Evolutionary conservation across 495 filamentous ascomycete genomes (phyloP), one percentile per base, ranked within the genome.

Genomic region (Penicillium bovifimosum): DNA sequence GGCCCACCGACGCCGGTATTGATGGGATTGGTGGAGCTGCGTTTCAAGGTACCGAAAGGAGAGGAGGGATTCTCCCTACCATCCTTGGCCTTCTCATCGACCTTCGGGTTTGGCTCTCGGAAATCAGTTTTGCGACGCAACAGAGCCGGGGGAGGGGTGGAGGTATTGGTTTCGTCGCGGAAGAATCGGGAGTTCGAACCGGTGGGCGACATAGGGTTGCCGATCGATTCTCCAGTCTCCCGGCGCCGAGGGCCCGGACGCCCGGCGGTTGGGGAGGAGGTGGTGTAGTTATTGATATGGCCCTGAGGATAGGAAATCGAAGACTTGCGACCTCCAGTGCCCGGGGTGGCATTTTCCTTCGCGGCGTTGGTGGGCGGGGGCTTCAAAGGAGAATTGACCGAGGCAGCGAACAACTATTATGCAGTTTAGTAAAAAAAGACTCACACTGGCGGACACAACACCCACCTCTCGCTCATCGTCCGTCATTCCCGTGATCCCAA

Each of bases 351-450:
- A 35, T 76, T 80, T 40, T 95, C 89, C 61, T 95, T 91, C 55
- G 78, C 81, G 41, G 75, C 66, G 51, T 76, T 82, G 58, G 86
- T 87, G 36, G 81, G 81, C 6, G 87, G 90, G 11, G 87, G 87
- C 69, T 96, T 97, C 38, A 96, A 73, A 18, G 90, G 84, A 11
- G 93, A 96, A 65, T 97, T 98, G 58, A 98, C 88, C 41, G 92
- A 91, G 36, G 79, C 78, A 28, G 85, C 70, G 69, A 97, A 96
- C 45, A 87, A 72, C 83, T 90, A 57, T 27, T 47, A 43, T 43
- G 35, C 11, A 17, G 42, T 71, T 59, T 41, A 62, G 50, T 17
- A 59, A 38, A 26, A 51, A 26, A 51, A 18, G 50, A 28, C 35
- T 45, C 41, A 48, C 40, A 11, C 49, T 40, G 13, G 41, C n/a